These are phyloP conservation scores for Trametes polyzona DNA, from an alignment of 1,284 basidiomycete species.

Conservation along the genomic window DNA sequence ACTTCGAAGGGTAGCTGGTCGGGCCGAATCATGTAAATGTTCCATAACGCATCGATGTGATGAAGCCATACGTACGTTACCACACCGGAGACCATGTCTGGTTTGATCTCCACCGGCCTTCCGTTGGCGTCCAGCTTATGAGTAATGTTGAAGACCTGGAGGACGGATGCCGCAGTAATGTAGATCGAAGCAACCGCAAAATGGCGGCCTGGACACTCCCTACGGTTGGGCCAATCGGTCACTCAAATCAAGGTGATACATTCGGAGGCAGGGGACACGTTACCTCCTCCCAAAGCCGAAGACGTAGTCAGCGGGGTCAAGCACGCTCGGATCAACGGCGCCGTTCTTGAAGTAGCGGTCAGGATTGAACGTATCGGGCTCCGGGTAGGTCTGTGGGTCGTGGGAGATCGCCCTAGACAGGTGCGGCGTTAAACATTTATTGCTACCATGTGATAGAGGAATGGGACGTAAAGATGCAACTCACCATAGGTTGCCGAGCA, in stretches of 20 bases:
- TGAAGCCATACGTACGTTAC: slow-evolving; percentile 14
- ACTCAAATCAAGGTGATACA: background rate
- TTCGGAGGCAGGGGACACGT: background rate
- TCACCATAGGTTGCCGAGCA: slow-evolving; percentile 30
- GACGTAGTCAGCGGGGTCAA: slow-evolving; percentile 10
- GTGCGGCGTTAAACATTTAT: background rate
- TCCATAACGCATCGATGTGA: background rate
- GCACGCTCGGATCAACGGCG: slow-evolving; percentile 7
- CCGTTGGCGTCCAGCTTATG: slow-evolving; percentile 13
- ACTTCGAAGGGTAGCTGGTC: slow-evolving; percentile 18
- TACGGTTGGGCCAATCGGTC: background rate
- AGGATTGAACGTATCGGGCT: slow-evolving; percentile 25
- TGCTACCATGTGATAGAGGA: too few species aligned
- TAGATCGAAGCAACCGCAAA: slow-evolving; percentile 25
- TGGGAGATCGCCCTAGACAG: slow-evolving; percentile 23
- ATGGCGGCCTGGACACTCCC: slow-evolving; percentile 23
- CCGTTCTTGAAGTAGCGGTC: slow-evolving; percentile 26
- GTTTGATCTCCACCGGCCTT: slow-evolving; percentile 5
- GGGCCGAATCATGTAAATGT: too few species aligned
- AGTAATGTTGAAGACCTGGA: slow-evolving; percentile 26
- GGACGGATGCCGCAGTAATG: slow-evolving; percentile 24
- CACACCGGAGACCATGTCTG: slow-evolving; percentile 21
- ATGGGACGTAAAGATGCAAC: background rate
- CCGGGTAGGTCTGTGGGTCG: slow-evolving; percentile 18
- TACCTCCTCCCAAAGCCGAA: slow-evolving; percentile 31